These are phyloP conservation scores for Fremontodendron californicum DNA, from an alignment of 345 rosid genomes.

Conservation along the genomic window DNA sequence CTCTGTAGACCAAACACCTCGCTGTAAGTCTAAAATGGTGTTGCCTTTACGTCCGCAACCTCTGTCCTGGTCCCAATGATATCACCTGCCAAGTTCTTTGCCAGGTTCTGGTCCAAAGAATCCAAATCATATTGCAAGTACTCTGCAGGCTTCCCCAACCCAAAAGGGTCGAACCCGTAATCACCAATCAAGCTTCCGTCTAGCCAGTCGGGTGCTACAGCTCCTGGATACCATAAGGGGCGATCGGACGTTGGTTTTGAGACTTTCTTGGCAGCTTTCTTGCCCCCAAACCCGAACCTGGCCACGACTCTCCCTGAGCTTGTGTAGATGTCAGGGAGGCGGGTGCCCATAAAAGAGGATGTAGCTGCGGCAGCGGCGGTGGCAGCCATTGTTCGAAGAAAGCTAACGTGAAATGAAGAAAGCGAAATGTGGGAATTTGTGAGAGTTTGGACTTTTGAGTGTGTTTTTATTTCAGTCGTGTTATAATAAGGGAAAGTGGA, in stretches of 20 bases:
- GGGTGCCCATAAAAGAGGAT: constrained; percentile 54
- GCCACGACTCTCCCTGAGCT: constrained; percentile 41
- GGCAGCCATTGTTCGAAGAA: constrained; percentile 47
- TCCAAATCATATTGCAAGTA: constrained; percentile 64
- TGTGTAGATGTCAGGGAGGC: constrained; percentile 33
- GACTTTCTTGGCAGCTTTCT: constrained; percentile 37
- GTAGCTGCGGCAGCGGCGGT: constrained; percentile 54
- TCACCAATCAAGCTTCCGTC: constrained; percentile 68
- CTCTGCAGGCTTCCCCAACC: too few species aligned
- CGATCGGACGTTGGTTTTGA: constrained; percentile 31
- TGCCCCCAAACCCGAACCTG: constrained; percentile 49
- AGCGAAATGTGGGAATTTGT: background rate
- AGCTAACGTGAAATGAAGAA: background rate
- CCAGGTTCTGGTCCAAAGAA: constrained; percentile 69
- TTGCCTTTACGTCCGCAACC: constrained; percentile 39
- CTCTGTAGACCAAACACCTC: constrained; percentile 70
- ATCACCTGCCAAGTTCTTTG: constrained; percentile 50
- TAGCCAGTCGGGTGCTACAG: constrained; percentile 53
- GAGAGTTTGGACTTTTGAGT: background rate
- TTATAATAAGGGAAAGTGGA: constrained; percentile 11
- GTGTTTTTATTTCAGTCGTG: background rate
- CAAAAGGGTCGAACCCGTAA: constrained; percentile 68
- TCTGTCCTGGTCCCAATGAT: constrained; percentile 55
- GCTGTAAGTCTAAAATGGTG: constrained; percentile 62
- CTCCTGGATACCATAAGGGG: constrained; percentile 68